Evolutionary conservation across 345 rosid genomes (phyloP).

Genomic region (Cardamine occulta): DNA sequence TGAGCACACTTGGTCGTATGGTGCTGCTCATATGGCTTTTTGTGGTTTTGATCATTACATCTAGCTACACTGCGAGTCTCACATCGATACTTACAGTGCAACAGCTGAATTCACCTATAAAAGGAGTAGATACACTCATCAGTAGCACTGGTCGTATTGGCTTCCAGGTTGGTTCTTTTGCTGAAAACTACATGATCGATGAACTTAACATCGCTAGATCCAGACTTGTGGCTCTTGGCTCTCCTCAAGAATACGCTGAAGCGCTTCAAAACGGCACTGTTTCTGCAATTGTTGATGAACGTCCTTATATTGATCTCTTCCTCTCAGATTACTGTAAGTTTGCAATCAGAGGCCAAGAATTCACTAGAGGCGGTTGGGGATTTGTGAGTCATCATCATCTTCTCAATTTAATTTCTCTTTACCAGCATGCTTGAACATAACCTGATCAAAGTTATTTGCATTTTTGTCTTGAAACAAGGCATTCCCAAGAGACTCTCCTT

Average conservation of each 20-base stretch:
- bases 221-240: slow-evolving; percentile 78
- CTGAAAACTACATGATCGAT: slow-evolving; percentile 68
- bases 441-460: slow-evolving; percentile 2
- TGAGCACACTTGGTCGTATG: slow-evolving; percentile 82
- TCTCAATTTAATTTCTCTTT: neutral
- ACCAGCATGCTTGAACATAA: slow-evolving; percentile 1
- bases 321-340: slow-evolving; percentile 68
- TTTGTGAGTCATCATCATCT: slow-evolving; percentile 69
- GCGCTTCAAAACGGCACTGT: slow-evolving; percentile 74
- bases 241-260: slow-evolving; percentile 72
- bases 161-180: slow-evolving; percentile 84
- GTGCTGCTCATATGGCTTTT: slow-evolving; percentile 90
- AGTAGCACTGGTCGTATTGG: slow-evolving; percentile 60
- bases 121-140: slow-evolving; percentile 77
- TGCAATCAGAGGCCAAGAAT: slow-evolving; percentile 76
- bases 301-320: slow-evolving; percentile 74
- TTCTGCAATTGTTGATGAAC: slow-evolving; percentile 84
- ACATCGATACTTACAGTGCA: slow-evolving; percentile 90
- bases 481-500: slow-evolving; percentile 85
- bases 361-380: slow-evolving; percentile 88
- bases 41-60: slow-evolving; percentile 76
- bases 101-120: slow-evolving; percentile 83
- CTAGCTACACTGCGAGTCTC: slow-evolving; percentile 93
- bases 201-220: slow-evolving; percentile 74
- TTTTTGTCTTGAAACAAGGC: slow-evolving; percentile 51